A percentile compares a stretch with the other conserved stretches of the same genome.
These are phyloP conservation scores for Neurospora tetraspora DNA, from an alignment of 495 filamentous ascomycete species.

Conservation along the genomic window DNA sequence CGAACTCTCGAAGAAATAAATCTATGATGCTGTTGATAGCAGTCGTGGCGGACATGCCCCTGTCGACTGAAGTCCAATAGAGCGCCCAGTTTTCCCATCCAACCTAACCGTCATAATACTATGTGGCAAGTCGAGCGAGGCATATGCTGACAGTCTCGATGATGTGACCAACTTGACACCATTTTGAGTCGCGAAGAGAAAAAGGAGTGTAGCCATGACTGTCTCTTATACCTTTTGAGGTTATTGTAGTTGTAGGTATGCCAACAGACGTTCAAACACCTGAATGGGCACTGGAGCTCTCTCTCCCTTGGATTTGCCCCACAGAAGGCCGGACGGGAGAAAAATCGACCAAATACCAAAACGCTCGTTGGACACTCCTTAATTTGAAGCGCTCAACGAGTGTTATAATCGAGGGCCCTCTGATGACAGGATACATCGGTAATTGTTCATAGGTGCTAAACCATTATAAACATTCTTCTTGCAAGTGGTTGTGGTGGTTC, in stretches of 20 bases:
- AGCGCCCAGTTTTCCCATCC: not conserved
- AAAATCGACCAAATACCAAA: not conserved
- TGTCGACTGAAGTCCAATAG: not conserved
- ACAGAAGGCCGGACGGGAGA: not conserved
- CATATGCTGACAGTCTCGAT: not conserved
- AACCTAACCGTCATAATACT: not conserved
- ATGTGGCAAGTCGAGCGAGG: not conserved
- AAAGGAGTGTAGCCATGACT: not conserved
- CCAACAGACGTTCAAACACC: not conserved
- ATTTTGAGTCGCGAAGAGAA: no score
- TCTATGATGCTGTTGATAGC: no score
- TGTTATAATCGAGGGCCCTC: accelerated
- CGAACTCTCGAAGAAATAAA: no score
- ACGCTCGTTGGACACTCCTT: not conserved
- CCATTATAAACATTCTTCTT: no score
- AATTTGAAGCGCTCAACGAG: not conserved
- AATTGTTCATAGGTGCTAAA: not conserved
- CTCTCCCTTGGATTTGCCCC: not conserved
- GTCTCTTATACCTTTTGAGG: not conserved
- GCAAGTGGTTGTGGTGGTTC: no score
- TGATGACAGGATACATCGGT: not conserved
- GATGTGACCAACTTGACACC: not conserved
- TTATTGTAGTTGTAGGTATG: not conserved
- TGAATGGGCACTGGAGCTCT: not conserved
- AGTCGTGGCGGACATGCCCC: not conserved